Evolutionary conservation across 176 grass and related monocot genomes (phyloP).

Genomic region (Cenchrus americanus): DNA sequence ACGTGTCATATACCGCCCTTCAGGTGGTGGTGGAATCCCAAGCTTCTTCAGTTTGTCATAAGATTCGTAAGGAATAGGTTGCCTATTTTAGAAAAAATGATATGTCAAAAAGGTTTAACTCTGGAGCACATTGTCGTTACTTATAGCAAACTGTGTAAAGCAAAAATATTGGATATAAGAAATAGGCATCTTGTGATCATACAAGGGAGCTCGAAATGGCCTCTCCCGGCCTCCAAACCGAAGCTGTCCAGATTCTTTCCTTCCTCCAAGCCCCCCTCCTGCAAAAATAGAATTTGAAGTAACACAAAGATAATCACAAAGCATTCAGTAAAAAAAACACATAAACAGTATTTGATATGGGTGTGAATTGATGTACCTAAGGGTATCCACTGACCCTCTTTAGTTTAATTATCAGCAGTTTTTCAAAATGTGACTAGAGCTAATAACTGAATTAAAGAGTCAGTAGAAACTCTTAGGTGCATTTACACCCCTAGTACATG

Average conservation of each 20-base stretch:
- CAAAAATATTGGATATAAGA: slow-evolving; percentile 15
- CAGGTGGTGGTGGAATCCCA: slow-evolving; percentile 84
- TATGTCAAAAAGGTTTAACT: slow-evolving; percentile 1
- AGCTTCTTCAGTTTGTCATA: slow-evolving; percentile 74
- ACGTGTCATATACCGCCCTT: slow-evolving; percentile 78
- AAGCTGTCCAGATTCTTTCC: slow-evolving; percentile 98
- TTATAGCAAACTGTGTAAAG: neutral
- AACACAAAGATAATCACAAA: slow-evolving; percentile 27
- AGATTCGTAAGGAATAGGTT: slow-evolving; percentile 73
- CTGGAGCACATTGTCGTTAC: neutral
- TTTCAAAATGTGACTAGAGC: neutral
- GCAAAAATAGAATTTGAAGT: slow-evolving; percentile 15
- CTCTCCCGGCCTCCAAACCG: slow-evolving; percentile 96
- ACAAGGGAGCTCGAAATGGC: slow-evolving; percentile 97
- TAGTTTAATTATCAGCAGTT: neutral
- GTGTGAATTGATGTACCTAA: neutral
- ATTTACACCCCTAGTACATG: neutral
- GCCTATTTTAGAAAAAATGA: slow-evolving; percentile 47
- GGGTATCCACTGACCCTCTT: neutral
- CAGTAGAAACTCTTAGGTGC: neutral
- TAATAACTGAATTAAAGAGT: neutral
- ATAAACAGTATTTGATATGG: neutral
- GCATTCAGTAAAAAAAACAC: slow-evolving; percentile 14
- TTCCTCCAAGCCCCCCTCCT: slow-evolving; percentile 93
- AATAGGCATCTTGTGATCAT: slow-evolving; percentile 38